phyloP scores from a whole-genome alignment of 2,329 filamentous ascomycete genomes.

The Colletotrichum acutatum region DNA sequence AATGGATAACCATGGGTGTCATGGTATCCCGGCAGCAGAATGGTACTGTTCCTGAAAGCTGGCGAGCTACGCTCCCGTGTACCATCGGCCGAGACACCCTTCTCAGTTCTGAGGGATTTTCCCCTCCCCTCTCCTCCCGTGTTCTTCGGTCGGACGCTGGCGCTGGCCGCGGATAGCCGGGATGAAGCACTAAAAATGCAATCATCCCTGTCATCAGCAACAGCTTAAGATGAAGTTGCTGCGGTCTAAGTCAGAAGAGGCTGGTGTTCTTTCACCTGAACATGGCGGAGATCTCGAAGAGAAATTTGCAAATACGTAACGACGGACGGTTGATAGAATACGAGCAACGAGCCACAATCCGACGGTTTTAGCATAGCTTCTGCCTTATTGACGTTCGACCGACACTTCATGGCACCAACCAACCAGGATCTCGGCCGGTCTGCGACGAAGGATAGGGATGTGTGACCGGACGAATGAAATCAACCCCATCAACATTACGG shows the following conservation, averaged over 20 bases:
- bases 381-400: too few species aligned
- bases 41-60: not conserved
- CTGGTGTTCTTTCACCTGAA: conserved; percentile 1
- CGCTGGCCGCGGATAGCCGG: conserved; percentile 14
- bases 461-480: not conserved
- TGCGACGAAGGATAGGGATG: not conserved
- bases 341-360: not conserved
- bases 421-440: not conserved
- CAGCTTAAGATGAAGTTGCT: conserved; percentile 15
- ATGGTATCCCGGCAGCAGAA: not conserved
- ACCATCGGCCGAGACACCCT: conserved; percentile 10
- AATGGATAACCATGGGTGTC: not conserved
- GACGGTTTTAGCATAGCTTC: not conserved
- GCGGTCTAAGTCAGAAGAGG: conserved; percentile 12
- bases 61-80: not conserved
- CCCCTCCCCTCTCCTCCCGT: not conserved
- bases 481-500: not conserved
- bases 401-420: not conserved
- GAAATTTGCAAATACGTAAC: not conserved
- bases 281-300: not conserved
- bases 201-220: not conserved
- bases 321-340: not conserved
- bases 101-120: conserved; percentile 24
- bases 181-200: conserved; percentile 17
- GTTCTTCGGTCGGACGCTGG: not conserved